Percentiles rank a stretch among this genome's conserved stretches.
phyloP scores from a whole-genome alignment of 257 asterid genomes.

The Fraxinus cuspidata region DNA sequence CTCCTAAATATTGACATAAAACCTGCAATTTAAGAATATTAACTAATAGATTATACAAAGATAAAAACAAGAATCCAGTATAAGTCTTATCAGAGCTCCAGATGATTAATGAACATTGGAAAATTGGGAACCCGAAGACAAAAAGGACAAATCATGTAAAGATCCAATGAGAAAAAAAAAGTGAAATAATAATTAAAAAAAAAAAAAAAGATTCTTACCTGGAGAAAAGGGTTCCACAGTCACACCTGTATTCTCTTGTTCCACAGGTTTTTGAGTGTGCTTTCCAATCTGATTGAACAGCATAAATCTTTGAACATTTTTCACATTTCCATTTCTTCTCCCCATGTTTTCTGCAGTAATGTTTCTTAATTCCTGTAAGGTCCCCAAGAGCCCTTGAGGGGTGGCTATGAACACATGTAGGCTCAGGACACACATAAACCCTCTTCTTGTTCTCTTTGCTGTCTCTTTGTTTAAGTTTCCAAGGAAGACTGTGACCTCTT shows the following conservation, averaged over 20 bases:
- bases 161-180: not conserved
- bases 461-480: constrained; percentile 83
- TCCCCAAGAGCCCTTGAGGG: constrained; percentile 87
- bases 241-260: constrained; percentile 79
- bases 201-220: constrained; percentile 40
- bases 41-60: not conserved
- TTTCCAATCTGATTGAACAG: constrained; percentile 91
- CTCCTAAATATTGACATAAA: not conserved
- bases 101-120: not conserved
- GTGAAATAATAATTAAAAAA: too few species aligned
- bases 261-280: constrained; percentile 89
- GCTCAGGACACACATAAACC: constrained; percentile 82
- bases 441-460: constrained; percentile 60
- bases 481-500: constrained; percentile 85
- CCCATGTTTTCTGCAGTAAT: constrained; percentile 82
- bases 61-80: not conserved
- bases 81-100: not conserved
- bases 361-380: constrained; percentile 87
- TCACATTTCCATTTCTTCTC: constrained; percentile 94
- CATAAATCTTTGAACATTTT: constrained; percentile 75
- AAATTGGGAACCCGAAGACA: not conserved
- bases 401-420: constrained; percentile 74
- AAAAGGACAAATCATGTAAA: not conserved
- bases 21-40: not conserved
- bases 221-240: constrained; percentile 88